These are phyloP conservation scores for Solanum medicagineum DNA, from an alignment of 257 asterid genomes.

Conservation along the genomic window DNA sequence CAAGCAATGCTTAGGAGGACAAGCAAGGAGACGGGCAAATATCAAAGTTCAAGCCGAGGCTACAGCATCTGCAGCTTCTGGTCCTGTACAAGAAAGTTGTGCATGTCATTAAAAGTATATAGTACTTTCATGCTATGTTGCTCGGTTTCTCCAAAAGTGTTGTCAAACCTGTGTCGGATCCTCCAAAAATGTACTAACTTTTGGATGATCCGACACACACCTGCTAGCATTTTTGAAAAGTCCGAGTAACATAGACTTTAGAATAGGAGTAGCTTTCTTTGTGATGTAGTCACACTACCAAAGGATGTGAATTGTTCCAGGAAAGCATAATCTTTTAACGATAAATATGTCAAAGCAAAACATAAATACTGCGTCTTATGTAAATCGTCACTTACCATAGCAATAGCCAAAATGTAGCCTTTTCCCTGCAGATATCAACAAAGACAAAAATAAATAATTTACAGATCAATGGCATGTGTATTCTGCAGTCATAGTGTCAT, in stretches of 20 bases:
- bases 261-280: not conserved
- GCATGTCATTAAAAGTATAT: not conserved
- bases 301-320: not conserved
- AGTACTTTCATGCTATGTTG: not conserved
- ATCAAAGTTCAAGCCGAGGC: not conserved
- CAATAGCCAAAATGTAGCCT: not conserved
- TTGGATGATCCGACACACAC: not conserved
- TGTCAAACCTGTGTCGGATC: not conserved
- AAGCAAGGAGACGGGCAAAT: not conserved
- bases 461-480: not conserved
- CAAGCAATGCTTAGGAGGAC: not conserved
- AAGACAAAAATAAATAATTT: not conserved
- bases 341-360: not conserved
- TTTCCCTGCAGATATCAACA: not conserved
- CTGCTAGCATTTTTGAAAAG: not conserved
- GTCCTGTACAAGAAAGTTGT: not conserved
- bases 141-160: not conserved
- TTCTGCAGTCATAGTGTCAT: not conserved
- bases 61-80: not conserved
- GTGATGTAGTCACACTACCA: not conserved
- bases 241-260: not conserved
- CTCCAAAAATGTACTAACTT: not conserved
- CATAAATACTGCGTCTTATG: not conserved
- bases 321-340: not conserved
- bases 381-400: not conserved